Percentiles rank a stretch among this genome's conserved stretches.
phyloP scores from a whole-genome alignment of 306 rosid species.

The Fagus sylvatica region DNA sequence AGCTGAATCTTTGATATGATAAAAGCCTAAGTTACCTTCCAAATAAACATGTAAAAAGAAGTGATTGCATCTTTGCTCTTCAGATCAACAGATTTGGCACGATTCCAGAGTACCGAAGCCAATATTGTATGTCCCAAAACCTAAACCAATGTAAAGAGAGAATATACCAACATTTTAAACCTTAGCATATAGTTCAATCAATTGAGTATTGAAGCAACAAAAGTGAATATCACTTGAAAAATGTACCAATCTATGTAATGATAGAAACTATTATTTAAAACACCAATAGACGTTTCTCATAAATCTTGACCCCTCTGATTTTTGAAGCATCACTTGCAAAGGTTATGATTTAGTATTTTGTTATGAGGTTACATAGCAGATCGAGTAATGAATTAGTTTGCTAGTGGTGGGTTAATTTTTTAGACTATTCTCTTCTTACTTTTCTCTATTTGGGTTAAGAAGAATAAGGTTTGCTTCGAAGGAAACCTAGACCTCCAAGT shows the following conservation, averaged over 20 bases:
- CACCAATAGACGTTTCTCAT: constrained; percentile 22
- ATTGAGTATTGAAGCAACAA: not conserved
- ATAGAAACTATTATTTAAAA: constrained; percentile 1
- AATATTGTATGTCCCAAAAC: constrained; percentile 67
- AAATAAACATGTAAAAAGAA: constrained; percentile 92
- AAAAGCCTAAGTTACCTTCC: constrained; percentile 62
- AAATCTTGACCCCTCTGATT: constrained; percentile 8
- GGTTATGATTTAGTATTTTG: not conserved
- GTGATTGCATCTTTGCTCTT: constrained; percentile 82
- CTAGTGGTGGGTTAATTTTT: no score
- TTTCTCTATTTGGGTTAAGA: no score
- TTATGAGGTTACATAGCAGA: no score
- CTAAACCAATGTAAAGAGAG: constrained; percentile 46
- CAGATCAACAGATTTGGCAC: constrained; percentile 83
- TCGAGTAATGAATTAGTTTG: no score
- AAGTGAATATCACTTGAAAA: not conserved
- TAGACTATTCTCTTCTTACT: no score
- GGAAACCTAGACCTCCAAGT: no score
- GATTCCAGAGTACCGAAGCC: constrained; percentile 70
- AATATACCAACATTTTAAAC: constrained; percentile 15
- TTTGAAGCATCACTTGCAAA: not conserved
- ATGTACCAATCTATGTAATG: not conserved
- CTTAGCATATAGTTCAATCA: constrained; percentile 13
- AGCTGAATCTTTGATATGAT: not conserved
- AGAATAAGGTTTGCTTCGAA: no score